Base-by-base conservation (phyloP, 305 asterid genomes). In the Fraxinus albicans region DNA sequence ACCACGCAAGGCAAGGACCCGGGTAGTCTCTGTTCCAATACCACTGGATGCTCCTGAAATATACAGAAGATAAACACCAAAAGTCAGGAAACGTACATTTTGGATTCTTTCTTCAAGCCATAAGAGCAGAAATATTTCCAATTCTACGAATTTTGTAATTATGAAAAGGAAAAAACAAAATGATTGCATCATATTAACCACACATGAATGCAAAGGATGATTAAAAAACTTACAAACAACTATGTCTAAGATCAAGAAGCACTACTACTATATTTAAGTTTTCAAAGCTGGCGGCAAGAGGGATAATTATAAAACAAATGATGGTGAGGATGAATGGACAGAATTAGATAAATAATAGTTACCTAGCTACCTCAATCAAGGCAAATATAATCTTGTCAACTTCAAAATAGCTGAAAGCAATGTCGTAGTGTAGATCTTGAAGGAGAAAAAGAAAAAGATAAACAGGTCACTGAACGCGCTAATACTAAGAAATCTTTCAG, bases 11-110 rank as follows among this genome's bases (percentile, higher is more conserved):
- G 92, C 93, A 74, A 94, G 92, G 76, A 92, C 91, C 81, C 94
- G 90, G 4, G 93, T 27, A 0, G 96, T 92, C 89, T 93, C 98
- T 79, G 86, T 80, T 63, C 98, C 98, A 77, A 94, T 93, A 65
- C 98, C 98, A 89, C 98, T 94, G 10, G 98, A 91, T 31, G 97
- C 97, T 85, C 98, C 98, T 94, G 92, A 82, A 86, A 90, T 60
- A 53, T 15, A 38, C 73, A 82, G 79, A 44, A 33, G 60, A 38
- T 21, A 25, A 84, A 42, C 44, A 79, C 80, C 40, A 50, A 80
- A 36, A 35, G 21, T 50, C 73, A 50, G 69, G 34, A 21, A 81
- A 38, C 27, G 50, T 58, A 0, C 12, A 13, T 15, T 44, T 69
- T 77, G 8, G 53, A 67, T 17, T 31, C 13, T 34, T 40, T 38